Evolutionary conservation across 805 yeast species (phyloP).

Genomic region (Lipomyces yamanashiensis): DNA sequence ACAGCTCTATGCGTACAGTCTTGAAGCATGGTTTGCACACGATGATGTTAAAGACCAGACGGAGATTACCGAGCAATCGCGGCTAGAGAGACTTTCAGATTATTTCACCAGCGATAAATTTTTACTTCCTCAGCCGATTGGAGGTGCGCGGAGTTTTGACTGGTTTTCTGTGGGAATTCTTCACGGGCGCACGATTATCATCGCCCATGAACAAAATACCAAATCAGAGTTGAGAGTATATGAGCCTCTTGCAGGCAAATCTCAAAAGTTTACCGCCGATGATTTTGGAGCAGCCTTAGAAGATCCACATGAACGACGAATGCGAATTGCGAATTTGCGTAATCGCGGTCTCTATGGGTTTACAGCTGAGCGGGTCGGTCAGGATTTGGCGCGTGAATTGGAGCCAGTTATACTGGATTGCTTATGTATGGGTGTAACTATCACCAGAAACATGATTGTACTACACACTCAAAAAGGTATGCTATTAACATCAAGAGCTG

Average conservation of each 20-base stretch:
- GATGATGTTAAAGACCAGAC: not conserved
- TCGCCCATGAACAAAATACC: slow-evolving; percentile 48
- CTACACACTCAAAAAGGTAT: slow-evolving; percentile 66
- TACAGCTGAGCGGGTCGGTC: slow-evolving; percentile 7
- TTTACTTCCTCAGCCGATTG: slow-evolving; percentile 50
- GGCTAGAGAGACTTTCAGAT: not conserved
- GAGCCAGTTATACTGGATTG: slow-evolving; percentile 57
- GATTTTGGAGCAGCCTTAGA: not conserved
- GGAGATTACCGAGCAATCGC: not conserved
- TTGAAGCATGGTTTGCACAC: slow-evolving; percentile 58
- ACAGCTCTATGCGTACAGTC: slow-evolving; percentile 63
- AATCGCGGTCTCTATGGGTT: not conserved
- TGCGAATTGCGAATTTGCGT: slow-evolving; percentile 7
- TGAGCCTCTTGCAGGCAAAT: slow-evolving; percentile 54
- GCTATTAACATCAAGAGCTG: not conserved
- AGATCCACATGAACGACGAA: slow-evolving; percentile 5
- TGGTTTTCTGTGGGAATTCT: slow-evolving; percentile 65
- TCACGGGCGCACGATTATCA: slow-evolving; percentile 22
- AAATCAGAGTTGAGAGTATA: slow-evolving; percentile 66
- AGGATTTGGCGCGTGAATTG: slow-evolving; percentile 50
- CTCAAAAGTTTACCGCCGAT: not conserved
- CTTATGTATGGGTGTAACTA: slow-evolving; percentile 63
- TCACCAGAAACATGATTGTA: slow-evolving; percentile 68
- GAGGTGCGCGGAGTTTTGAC: slow-evolving; percentile 50
- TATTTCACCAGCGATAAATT: not conserved